Evolutionary conservation across 805 yeast genomes (phyloP), one percentile per base, ranked within the genome.

Genomic region (Sporopachydermia quercuum): DNA sequence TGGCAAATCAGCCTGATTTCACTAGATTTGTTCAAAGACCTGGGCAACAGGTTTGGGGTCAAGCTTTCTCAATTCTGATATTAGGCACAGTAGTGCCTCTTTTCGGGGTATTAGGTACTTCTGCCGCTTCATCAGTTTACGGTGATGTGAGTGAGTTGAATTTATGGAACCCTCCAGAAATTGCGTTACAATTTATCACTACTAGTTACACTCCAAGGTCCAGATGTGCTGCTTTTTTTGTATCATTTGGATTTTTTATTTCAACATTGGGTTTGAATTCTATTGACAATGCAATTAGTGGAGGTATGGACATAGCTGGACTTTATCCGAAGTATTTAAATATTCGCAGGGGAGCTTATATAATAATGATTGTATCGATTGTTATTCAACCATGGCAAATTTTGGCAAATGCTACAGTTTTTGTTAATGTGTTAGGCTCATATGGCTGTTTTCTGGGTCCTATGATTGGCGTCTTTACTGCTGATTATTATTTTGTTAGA

Each of bases 101-200:
- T 36, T 39, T 48, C 23, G 52, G 52, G 37, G 47, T 48, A 23
- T 46, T 48, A 36, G 45, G 41, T 4, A 47, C 52, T 11, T 43
- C 49, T 15, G 46, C 50, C 15, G 54, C 66, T 18, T 44, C 55
- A 17, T 56, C 56, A n/a, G 47, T 58, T 4, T 66, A 60, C 43
- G 68, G 66, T 18, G 56, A 55, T 27, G 53, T 56, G 38, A n/a
- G n/a, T n/a, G n/a, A n/a, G n/a, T n/a, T n/a, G n/a, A n/a, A n/a
- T n/a, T 47, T 63, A 35, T 70, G 76, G 76, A 60, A 61, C 44
- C 76, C 76, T 3, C 61, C 61, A 42, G 60, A 57, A 36, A 55
- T 66, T 37, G 54, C 60, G 41, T 47, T 51, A 39, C 50, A 53
- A 45, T 68, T 71, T 71, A 35, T 69, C 42, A 41, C 55, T 6